Evolutionary conservation across 306 rosid species (phyloP).

Genomic region (Oxytropis ochrocephala): DNA sequence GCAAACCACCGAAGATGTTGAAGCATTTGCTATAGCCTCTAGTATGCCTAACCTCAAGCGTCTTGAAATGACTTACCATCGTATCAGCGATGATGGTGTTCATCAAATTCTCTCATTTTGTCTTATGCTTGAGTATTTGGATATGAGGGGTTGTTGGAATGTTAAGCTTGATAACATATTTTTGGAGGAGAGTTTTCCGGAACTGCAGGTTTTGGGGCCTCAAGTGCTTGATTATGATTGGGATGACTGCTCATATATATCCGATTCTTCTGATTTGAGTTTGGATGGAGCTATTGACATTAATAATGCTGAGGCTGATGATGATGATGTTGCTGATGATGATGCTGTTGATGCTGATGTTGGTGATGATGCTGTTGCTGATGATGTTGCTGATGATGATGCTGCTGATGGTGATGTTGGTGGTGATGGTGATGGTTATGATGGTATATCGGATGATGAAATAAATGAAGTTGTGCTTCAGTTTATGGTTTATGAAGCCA

Average conservation of each 20-base stretch:
- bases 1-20: constrained; percentile 68
- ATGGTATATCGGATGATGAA: constrained; percentile 75
- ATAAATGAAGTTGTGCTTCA: constrained; percentile 68
- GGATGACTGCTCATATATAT: constrained; percentile 57
- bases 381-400: too few relatives aligned
- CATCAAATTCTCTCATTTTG: constrained; percentile 54
- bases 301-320: too few relatives aligned
- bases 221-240: constrained; percentile 45
- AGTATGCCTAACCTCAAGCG: constrained; percentile 87
- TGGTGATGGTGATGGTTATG: constrained; percentile 46
- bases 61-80: constrained; percentile 82
- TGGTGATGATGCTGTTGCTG: too few relatives aligned
- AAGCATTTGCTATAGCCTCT: constrained; percentile 72
- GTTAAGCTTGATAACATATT: constrained; percentile 55
- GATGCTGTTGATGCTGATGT: too few relatives aligned
- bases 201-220: constrained; percentile 71
- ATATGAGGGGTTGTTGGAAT: constrained; percentile 92
- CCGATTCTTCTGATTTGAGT: constrained; percentile 56
- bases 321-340: too few relatives aligned
- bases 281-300: too few relatives aligned
- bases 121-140: constrained; percentile 59
- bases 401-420: too few relatives aligned
- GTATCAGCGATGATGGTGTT: constrained; percentile 49
- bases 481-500: constrained; percentile 73
- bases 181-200: constrained; percentile 50